Base-by-base conservation (phyloP, 805 yeast genomes). In the Yamadazyma insecticola region DNA sequence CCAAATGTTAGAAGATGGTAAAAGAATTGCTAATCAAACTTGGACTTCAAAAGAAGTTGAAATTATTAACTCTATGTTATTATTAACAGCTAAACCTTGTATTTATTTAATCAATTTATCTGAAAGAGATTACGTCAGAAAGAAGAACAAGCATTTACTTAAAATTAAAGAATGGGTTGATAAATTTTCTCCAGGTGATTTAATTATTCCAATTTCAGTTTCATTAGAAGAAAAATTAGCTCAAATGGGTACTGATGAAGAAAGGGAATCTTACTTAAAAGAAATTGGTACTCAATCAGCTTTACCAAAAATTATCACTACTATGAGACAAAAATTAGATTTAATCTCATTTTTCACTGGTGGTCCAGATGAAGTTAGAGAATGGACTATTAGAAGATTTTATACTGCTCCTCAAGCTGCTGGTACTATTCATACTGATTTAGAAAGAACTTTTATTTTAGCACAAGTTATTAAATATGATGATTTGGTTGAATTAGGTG, bases 331-430 rank as follows among this genome's bases (percentile, higher is more conserved):
- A 44, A 80, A 86, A 40, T 72, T 89, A 39, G 82, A 83, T 45
- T 78, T 92, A 59, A 88, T 89, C 45, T 87, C 96, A 32, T 92
- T 81, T 72, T 92, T 87, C 75, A 92, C 98, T 21, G 81, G 92
- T 55, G 98, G 98, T 47, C 83, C 95, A 24, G 86, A 85, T 41
- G 98, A 92, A 67, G 95, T 89, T 30, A 82, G 97, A 60, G 97
- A 94, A 63, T 92, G 98, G 98, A 92, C 98, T 21, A 78, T 92
- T 42, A 78, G 97, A 64, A 69, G 72, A 47, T 94, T 94, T 48
- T 83, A 90, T 28, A 81, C 85, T 48, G 97, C 97, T 32, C 98
- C 98, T n/a, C 88, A 84, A 53, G 97, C 98, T 26, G 98, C 98
- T 14, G 97, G 97, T 57, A 95, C 92, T 26, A 90, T 90, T 50